phyloP scores from a whole-genome alignment of 495 filamentous ascomycete genomes.

The Aspergillus cavernicola region DNA sequence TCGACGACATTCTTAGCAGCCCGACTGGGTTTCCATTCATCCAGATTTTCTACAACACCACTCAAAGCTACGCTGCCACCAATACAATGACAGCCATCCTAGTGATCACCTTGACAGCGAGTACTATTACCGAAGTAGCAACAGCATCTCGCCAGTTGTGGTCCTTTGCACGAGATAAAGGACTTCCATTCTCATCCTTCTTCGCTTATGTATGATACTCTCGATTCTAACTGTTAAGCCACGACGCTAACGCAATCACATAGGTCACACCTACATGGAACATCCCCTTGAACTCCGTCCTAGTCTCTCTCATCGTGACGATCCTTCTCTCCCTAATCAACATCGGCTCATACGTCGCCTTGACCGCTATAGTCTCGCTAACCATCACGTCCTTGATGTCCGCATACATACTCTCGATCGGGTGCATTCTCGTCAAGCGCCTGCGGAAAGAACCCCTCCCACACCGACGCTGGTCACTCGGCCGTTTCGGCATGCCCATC shows the following conservation, averaged over 20 bases:
- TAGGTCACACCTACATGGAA: slow-evolving; percentile 48
- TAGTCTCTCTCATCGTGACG: slow-evolving; percentile 41
- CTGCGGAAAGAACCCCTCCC: slow-evolving; percentile 39
- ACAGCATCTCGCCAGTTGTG: slow-evolving; percentile 56
- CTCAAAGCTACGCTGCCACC: slow-evolving; percentile 39
- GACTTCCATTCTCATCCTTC: slow-evolving; percentile 52
- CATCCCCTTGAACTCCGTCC: slow-evolving; percentile 51
- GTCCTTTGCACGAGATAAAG: slow-evolving; percentile 55
- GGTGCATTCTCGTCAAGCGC: slow-evolving; percentile 45
- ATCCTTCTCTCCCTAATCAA: slow-evolving; percentile 52
- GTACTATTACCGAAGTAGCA: slow-evolving; percentile 51
- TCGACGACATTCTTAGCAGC: slow-evolving; percentile 34
- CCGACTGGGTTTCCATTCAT: slow-evolving; percentile 51
- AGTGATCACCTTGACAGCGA: slow-evolving; percentile 44
- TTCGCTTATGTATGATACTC: slow-evolving; percentile 41
- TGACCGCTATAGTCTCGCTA: slow-evolving; percentile 47
- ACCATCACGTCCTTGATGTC: slow-evolving; percentile 38
- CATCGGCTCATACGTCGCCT: slow-evolving; percentile 46
- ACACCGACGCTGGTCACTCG: slow-evolving; percentile 47
- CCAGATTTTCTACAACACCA: slow-evolving; percentile 51
- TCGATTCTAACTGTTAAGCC: too few species aligned
- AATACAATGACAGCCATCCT: slow-evolving; percentile 50
- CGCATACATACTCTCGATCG: slow-evolving; percentile 50
- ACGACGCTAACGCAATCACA: background rate
- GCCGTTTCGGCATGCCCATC: slow-evolving; percentile 43